These are phyloP conservation scores for Podospora sp. DNA, from an alignment of 495 filamentous ascomycete genomes.

Conservation along the genomic window DNA sequence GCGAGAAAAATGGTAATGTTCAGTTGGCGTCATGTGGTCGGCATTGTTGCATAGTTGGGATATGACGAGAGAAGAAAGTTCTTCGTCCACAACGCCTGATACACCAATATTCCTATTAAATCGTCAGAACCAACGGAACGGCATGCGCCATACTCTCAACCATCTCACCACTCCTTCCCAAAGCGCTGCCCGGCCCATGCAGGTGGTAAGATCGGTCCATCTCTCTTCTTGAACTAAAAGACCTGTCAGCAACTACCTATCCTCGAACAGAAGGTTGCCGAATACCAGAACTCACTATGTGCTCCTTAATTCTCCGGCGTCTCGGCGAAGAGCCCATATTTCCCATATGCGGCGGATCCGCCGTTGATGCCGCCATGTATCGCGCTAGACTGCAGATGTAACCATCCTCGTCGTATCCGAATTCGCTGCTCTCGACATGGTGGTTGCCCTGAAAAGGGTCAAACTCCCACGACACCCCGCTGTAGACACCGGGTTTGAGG, in stretches of 20 bases:
- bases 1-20: neutral
- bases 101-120: conserved; percentile 4
- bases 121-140: neutral
- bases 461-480: neutral
- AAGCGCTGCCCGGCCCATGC: neutral
- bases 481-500: neutral
- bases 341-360: neutral
- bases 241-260: no score
- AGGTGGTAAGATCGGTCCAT: neutral
- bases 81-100: neutral
- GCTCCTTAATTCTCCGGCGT: neutral
- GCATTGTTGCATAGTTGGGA: neutral
- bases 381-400: neutral
- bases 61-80: conserved; percentile 3
- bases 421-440: conserved; percentile 7
- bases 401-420: conserved; percentile 6
- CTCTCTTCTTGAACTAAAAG: neutral
- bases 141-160: neutral
- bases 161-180: conserved; percentile 4
- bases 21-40: neutral
- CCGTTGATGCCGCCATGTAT: neutral
- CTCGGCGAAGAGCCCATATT: neutral
- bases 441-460: neutral
- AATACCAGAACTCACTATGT: neutral
- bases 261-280: no score